Evolutionary conservation across 208 protist genomes (phyloP), one percentile per base, ranked within the genome.

Genomic region (Trypanosoma caninum): DNA sequence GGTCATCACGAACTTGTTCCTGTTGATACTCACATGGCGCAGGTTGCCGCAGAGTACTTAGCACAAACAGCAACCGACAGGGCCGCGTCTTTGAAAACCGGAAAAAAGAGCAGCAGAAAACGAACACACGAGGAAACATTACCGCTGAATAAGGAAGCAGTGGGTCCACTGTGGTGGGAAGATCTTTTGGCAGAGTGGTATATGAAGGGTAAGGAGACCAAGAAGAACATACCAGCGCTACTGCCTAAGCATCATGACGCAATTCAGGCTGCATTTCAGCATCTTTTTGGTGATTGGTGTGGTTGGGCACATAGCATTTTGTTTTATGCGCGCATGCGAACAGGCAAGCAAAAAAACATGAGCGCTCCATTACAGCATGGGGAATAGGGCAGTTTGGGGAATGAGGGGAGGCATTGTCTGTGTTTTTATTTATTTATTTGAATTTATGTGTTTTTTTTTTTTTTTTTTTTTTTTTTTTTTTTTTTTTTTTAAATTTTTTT

Each of bases 21-120:
- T n/a, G 82, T 93, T 22, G 89, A 95, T 65, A 95, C 89, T n/a
- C 89, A 95, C 71, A 90, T 92, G 72, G 70, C 77, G 13, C 89
- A 95, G 57, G 59, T 91, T 5, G 85, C 89, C 0, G 58, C 63
- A 45, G 53, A 65, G 60, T 92, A 87, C 51, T 59, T 91, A 23
- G 34, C 46, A 9, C 18, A 14, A 3, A 16, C 51, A 0, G 9
- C 37, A 9, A 11, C 57, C 28, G 14, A 45, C 10, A 22, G 16
- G 14, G 11, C 1, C 31, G 40, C 51, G 42, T 3, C 3, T 27
- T 9, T 6, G 14, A 2, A 10, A 9, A 2, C 27, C 6, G 10
- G 48, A 20, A 57, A 51, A 31, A 11, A 37, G 5, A 34, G 3
- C 22, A 7, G 18, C 35, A 4, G 35, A 56, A 62, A 75, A 54